Evolutionary conservation across 208 protist genomes (phyloP).

Genomic region (Vickermania ingenoplastis): DNA sequence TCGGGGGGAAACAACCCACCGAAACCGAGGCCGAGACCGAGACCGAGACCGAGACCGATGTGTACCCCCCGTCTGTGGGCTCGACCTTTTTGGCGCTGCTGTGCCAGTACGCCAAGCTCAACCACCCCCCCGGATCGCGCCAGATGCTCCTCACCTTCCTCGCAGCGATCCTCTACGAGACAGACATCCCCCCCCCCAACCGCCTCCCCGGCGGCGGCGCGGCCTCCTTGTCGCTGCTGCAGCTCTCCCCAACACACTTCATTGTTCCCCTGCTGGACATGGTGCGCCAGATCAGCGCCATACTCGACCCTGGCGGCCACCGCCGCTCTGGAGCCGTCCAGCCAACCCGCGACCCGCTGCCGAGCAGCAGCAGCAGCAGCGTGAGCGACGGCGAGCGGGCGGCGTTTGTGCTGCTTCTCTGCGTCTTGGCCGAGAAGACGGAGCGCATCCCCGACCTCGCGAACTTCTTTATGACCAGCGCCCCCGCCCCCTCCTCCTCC

Average conservation of each 20-base stretch:
- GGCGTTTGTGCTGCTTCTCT: conserved; percentile 41
- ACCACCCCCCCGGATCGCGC: conserved; percentile 43
- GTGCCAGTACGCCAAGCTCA: conserved; percentile 68
- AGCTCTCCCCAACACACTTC: conserved; percentile 31
- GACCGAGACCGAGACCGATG: background rate
- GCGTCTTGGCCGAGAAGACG: conserved; percentile 46
- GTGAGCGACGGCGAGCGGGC: conserved; percentile 15
- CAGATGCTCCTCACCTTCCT: conserved; percentile 53
- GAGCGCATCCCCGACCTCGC: conserved; percentile 55
- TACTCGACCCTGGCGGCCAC: conserved; percentile 17
- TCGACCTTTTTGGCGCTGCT: conserved; percentile 47
- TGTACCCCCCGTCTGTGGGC: conserved; percentile 14
- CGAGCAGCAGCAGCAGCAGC: conserved; percentile 4
- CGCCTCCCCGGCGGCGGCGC: conserved; percentile 12
- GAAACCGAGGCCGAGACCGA: background rate
- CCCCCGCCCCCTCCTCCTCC: background rate
- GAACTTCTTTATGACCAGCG: conserved; percentile 26
- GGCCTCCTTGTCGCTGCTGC: conserved; percentile 29
- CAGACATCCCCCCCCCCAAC: conserved; percentile 33
- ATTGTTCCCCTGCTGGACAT: conserved; percentile 60
- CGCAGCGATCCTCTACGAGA: conserved; percentile 28
- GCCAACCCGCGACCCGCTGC: conserved; percentile 1
- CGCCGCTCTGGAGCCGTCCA: background rate
- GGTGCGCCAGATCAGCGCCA: conserved; percentile 32
- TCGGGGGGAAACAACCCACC: no score